Evolutionary conservation across 352 stramenopile species (phyloP), one percentile per base, ranked within the genome.

Genomic region (Bremia lactucae): DNA sequence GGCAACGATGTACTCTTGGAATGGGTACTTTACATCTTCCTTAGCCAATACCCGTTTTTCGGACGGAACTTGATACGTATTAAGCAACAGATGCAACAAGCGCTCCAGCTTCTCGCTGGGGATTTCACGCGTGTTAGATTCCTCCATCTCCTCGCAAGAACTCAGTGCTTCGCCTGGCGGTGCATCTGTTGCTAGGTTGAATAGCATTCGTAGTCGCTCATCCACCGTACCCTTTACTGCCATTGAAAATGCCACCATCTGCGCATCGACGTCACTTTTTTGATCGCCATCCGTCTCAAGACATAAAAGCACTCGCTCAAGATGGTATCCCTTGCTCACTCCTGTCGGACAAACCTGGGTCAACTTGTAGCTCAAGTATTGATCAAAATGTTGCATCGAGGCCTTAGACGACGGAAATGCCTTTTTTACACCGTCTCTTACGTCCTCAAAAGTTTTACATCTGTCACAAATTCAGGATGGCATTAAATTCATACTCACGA

Each of bases 161-260:
- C 39, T 35, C 0, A 62, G 35, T 6, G 52, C 62, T 5, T 61
- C 42, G 11, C 43, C 42, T 4, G 54, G 45, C 11, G 60, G 50
- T 6, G 65, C 58, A 10, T 72, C 64, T 2, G 71, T 73, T 5
- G 64, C 72, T 21, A 89, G 31, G 34, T 83, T 78, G 44, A 86
- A 91, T 14, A 91, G 58, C 15, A 75, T 72, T 26, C 70, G 42
- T 36, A 91, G 55, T 14, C 79, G 73, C 21, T 91, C 75, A 31
- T 87, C 70, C 15, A 81, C 68, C 0, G 49, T 56, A 3, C 79
- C 79, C 42, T 91, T 88, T 22, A 91, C 68, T 2, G 74, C 72
- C 73, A 91, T 74, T 19, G 79, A 87, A 52, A 91, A 88, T 31
- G 79, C 79, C 13, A 87, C 75, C 38, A 91, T 49, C 33, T 87